Conservation (phyloP, 2,329 filamentous ascomycete species). For the Beauveria caledonica region DNA sequence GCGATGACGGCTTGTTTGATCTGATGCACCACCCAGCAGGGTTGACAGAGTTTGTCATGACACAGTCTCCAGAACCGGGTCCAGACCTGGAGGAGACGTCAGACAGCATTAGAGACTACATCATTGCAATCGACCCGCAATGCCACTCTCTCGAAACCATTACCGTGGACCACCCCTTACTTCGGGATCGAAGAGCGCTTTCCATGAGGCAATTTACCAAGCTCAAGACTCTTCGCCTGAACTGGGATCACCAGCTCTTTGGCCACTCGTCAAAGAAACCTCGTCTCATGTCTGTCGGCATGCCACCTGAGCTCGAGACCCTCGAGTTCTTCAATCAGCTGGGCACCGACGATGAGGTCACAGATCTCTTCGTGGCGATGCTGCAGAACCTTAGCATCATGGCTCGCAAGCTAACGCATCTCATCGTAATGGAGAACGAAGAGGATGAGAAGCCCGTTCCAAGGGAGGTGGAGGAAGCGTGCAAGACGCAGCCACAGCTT, state of each 20-base stretch:
- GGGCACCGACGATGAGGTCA: slow-evolving; percentile 38
- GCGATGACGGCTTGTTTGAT: slow-evolving; percentile 31
- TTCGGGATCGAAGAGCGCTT: slow-evolving; percentile 32
- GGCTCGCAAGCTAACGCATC: slow-evolving; percentile 28
- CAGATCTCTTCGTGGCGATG: slow-evolving; percentile 34
- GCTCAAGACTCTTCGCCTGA: slow-evolving; percentile 33
- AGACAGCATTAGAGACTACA: slow-evolving; percentile 38
- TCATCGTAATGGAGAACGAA: slow-evolving; percentile 30
- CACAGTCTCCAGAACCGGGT: slow-evolving; percentile 29
- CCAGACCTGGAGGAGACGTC: slow-evolving; percentile 39
- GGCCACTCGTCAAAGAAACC: slow-evolving; percentile 36
- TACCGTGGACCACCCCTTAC: slow-evolving; percentile 34
- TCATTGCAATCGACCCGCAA: slow-evolving; percentile 33
- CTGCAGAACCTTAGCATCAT: slow-evolving; percentile 30
- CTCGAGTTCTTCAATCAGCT: slow-evolving; percentile 38
- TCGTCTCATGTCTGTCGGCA: slow-evolving; percentile 36
- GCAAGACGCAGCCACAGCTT: slow-evolving; percentile 24
- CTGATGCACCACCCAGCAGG: slow-evolving; percentile 35
- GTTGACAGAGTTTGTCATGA: slow-evolving; percentile 39
- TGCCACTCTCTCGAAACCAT: slow-evolving; percentile 35
- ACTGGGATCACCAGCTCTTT: slow-evolving; percentile 42
- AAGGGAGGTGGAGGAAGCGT: slow-evolving; percentile 26
- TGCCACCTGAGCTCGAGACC: slow-evolving; percentile 37
- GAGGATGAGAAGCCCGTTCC: slow-evolving; percentile 21
- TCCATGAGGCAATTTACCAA: slow-evolving; percentile 35